Evolutionary conservation across 2,329 filamentous ascomycete genomes (phyloP).

Genomic region (Cladosporium sp.): DNA sequence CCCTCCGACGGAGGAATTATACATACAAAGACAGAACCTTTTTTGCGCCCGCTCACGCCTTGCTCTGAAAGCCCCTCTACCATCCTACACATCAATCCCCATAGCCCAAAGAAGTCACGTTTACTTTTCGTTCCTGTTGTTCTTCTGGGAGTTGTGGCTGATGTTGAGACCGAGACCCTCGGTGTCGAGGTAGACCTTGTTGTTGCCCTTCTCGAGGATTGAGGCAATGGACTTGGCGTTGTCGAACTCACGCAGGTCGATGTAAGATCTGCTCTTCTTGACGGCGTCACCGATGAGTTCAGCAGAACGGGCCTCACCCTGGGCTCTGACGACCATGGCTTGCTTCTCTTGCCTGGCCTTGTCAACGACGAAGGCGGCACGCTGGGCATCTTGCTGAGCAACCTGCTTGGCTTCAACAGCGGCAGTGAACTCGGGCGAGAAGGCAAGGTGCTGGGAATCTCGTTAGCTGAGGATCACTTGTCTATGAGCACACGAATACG

Average conservation of each 20-base stretch:
- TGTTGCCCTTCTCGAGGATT: slow-evolving; percentile 84
- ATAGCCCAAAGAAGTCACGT: neutral
- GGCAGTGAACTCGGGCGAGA: slow-evolving; percentile 70
- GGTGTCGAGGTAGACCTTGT: slow-evolving; percentile 91
- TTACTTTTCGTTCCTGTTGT: slow-evolving; percentile 22
- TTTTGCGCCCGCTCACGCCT: slow-evolving; percentile 21
- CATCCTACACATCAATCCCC: slow-evolving; percentile 12
- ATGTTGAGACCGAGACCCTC: slow-evolving; percentile 92
- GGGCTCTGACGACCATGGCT: slow-evolving; percentile 95
- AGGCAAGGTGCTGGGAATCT: slow-evolving; percentile 60
- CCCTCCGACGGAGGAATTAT: slow-evolving; percentile 2
- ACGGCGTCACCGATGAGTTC: slow-evolving; percentile 98
- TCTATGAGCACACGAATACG: neutral
- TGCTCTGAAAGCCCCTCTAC: slow-evolving; percentile 7
- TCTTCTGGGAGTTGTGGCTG: slow-evolving; percentile 37
- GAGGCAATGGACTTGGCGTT: slow-evolving; percentile 88
- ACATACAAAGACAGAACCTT: slow-evolving; percentile 17
- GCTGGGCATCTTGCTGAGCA: slow-evolving; percentile 87
- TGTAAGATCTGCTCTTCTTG: slow-evolving; percentile 98
- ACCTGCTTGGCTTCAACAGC: slow-evolving; percentile 71
- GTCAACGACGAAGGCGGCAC: slow-evolving; percentile 96
- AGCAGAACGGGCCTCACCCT: slow-evolving; percentile 97
- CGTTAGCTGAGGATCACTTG: slow-evolving; percentile 13
- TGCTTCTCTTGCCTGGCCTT: slow-evolving; percentile 99
- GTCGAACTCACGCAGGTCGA: slow-evolving; percentile 97